Evolutionary conservation across 176 grass and related monocot species (phyloP), one percentile per base, ranked within the genome.

Genomic region (Oryza coarctata): DNA sequence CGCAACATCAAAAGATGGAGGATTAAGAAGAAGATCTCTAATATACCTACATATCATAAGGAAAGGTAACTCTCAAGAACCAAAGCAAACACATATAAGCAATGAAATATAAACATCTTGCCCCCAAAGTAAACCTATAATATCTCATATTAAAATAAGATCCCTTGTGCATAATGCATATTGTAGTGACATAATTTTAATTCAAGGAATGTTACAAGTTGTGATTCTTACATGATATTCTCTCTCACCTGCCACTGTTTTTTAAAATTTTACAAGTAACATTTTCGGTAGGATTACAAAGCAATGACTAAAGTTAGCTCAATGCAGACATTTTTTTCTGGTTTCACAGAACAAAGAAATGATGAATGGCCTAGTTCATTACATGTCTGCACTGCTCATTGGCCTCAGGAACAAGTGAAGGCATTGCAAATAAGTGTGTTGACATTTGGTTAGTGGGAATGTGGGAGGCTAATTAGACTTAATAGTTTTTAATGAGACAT

Each of bases 11-110:
- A 93, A 94, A 74, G 81, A 83, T 73, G 92, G 95, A 88, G 95
- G 95, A 72, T 89, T 94, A 85, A 98, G 89, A 74, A 98, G 90
- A 84, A 98, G 95, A 93, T 98, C 95, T 88, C 95, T 89, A 84
- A 94, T 87, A 71, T 94, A 98, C 92, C 92, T 98, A 52, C 41
- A 77, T 57, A 64, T 68, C 41, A 88, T 23, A 70, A 77, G 13
- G 52, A 76, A 55, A 76, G 36, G 23, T n/a, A 34, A 29, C 25
- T 76, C 40, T 36, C 32, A 85, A 44, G 4, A 76, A 57, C 26
- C 47, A 81, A 50, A 80, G 62, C 36, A 14, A n/a, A 68, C 12
- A 55, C 70, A 66, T 43, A 38, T 39, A 57, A 68, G 13, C 39
- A 75, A 74, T 75, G 49, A 34, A 88, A 74, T 28, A 25, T 7